phyloP scores from a whole-genome alignment of 257 asterid species.

The Ocimum tenuiflorum region DNA sequence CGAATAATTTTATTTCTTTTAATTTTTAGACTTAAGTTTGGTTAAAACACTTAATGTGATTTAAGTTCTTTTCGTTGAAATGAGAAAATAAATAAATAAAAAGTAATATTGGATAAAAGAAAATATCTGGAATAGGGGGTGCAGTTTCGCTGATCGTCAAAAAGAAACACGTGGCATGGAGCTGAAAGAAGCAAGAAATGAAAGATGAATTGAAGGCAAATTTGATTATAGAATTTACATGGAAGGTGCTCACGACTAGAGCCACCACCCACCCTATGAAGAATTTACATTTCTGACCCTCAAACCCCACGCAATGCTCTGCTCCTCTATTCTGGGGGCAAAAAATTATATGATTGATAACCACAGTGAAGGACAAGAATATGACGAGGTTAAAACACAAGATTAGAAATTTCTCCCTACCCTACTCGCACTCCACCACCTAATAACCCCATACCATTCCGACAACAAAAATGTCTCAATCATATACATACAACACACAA shows the following conservation, averaged over 20 bases:
- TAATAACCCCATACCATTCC: too few species aligned
- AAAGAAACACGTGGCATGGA: too few species aligned
- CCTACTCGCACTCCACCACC: too few species aligned
- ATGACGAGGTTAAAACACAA: constrained; percentile 12
- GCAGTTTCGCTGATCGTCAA: too few species aligned
- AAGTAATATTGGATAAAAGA: too few species aligned
- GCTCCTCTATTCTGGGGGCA: constrained; percentile 3
- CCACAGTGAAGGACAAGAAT: constrained; percentile 30
- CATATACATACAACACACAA: constrained; percentile 23
- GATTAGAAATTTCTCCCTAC: constrained; percentile 17
- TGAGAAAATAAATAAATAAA: too few species aligned
- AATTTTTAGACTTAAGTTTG: neutral
- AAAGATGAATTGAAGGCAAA: constrained; percentile 18
- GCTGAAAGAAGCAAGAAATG: neutral
- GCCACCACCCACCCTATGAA: constrained; percentile 23
- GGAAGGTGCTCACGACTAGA: constrained; percentile 44
- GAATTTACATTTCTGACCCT: constrained; percentile 54
- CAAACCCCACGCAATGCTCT: constrained; percentile 14
- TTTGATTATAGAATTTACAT: constrained; percentile 53
- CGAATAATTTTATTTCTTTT: too few species aligned
- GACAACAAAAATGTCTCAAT: neutral
- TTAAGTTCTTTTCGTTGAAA: too few species aligned
- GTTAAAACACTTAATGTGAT: too few species aligned
- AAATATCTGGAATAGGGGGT: too few species aligned
- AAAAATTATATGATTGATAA: constrained; percentile 15